Evolutionary conservation across 257 asterid genomes (phyloP).

Genomic region (Galeopsis tetrahit): DNA sequence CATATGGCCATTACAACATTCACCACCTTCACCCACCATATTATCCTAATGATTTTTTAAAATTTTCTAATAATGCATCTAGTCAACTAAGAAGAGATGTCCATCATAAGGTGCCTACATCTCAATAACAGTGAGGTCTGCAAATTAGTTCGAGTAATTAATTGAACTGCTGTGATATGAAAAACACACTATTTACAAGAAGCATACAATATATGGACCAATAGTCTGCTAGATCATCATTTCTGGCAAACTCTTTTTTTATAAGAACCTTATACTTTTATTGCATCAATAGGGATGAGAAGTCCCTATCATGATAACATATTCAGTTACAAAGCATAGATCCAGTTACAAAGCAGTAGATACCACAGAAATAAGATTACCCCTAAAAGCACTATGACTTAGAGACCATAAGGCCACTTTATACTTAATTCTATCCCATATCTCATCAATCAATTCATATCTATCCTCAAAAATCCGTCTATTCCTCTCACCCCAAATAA

Average conservation of each 20-base stretch:
- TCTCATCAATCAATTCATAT: no score
- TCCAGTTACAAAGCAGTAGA: no score
- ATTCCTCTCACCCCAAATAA: no score
- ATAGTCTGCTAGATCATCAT: background rate
- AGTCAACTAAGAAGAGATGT: background rate
- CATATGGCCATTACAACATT: background rate
- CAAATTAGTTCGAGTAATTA: background rate
- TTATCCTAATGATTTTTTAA: background rate
- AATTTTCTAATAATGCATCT: background rate
- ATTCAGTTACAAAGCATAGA: no score
- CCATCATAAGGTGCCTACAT: slow-evolving; percentile 2
- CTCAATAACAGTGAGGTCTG: slow-evolving; percentile 8
- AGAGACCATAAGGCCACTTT: no score
- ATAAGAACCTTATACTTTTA: no score
- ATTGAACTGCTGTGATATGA: background rate
- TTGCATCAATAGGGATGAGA: no score
- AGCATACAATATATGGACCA: slow-evolving; percentile 19
- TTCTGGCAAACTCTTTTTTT: background rate
- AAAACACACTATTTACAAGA: slow-evolving; percentile 4
- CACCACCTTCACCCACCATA: slow-evolving; percentile 10
- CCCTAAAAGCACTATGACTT: no score
- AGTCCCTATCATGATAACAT: no score
- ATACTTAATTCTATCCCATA: no score
- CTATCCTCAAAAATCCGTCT: no score
- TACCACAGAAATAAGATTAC: no score